Percentiles rank a stretch among this genome's conserved stretches.
These are phyloP conservation scores for Irpex rosettiformis DNA, from an alignment of 1,284 basidiomycete species.

Conservation along the genomic window DNA sequence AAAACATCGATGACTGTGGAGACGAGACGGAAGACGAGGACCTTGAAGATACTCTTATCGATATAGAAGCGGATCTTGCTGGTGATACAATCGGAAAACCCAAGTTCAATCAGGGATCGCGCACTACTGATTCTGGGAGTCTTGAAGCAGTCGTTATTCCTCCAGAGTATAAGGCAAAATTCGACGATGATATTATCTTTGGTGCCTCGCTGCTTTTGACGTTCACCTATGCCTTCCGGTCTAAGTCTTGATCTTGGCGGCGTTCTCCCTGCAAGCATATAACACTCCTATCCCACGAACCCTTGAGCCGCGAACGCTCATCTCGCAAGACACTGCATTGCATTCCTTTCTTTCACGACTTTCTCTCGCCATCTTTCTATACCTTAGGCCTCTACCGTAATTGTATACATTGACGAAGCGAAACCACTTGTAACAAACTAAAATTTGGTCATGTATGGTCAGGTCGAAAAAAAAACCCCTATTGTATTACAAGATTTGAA, in stretches of 20 bases:
- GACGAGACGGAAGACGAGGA: constrained; percentile 21
- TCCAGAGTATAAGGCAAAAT: constrained; percentile 21
- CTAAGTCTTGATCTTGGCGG: not conserved
- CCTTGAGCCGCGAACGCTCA: not conserved
- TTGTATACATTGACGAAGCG: not conserved
- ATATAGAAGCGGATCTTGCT: not conserved
- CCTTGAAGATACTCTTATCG: constrained; percentile 11
- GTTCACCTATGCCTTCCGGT: constrained; percentile 32
- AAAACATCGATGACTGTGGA: constrained; percentile 19
- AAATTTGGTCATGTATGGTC: not conserved
- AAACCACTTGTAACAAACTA: constrained; percentile 3
- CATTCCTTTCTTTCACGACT: not conserved
- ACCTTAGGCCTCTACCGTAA: not conserved
- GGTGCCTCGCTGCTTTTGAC: constrained; percentile 39
- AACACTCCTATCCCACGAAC: constrained; percentile 4
- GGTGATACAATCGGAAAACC: not conserved
- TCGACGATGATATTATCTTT: constrained; percentile 34
- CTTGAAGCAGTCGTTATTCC: constrained; percentile 19
- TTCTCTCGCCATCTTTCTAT: not conserved
- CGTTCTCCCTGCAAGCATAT: not conserved
- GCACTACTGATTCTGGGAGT: not conserved
- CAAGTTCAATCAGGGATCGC: not conserved
- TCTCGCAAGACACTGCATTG: not conserved
- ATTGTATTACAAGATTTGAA: constrained; percentile 3
- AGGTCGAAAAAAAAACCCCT: not conserved